Evolutionary conservation across 225 moss, liverwort and hornwort genomes (phyloP).

Genomic region (Ulota crispa): DNA sequence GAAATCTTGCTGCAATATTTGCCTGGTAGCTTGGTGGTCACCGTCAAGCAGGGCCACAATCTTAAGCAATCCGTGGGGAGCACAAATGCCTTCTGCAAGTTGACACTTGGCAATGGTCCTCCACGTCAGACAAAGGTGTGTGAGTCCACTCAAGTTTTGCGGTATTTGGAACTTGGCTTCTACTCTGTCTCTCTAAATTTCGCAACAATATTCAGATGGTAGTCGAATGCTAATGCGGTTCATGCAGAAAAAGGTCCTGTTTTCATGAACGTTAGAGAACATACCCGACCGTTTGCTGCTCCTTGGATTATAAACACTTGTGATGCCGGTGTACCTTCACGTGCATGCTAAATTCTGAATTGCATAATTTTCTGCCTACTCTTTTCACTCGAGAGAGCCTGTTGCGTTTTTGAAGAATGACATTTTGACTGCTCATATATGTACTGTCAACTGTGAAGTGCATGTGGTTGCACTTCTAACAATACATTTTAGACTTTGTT

Average conservation of each 20-base stretch:
- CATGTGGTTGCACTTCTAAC: background rate
- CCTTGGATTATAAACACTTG: too few relatives aligned
- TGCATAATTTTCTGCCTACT: too few relatives aligned
- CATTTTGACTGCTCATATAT: background rate
- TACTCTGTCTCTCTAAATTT: background rate
- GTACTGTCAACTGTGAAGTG: background rate
- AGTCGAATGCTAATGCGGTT: too few relatives aligned
- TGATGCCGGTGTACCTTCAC: too few relatives aligned
- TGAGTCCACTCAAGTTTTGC: background rate
- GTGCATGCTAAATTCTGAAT: too few relatives aligned
- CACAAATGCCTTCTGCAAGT: slow-evolving; percentile 98
- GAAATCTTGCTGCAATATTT: slow-evolving; percentile 81
- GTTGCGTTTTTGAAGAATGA: too few relatives aligned
- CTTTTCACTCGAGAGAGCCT: too few relatives aligned
- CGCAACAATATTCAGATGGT: too few relatives aligned
- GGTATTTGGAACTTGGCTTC: background rate
- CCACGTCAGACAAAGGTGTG: slow-evolving; percentile 94
- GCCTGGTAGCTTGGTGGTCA: slow-evolving; percentile 96
- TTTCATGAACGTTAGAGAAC: too few relatives aligned
- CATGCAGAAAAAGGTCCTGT: too few relatives aligned
- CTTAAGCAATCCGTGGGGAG: slow-evolving; percentile 95
- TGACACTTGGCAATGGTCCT: slow-evolving; percentile 97
- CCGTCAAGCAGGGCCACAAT: slow-evolving; percentile 91
- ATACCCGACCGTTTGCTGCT: too few relatives aligned
- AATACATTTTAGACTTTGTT: background rate